Conservation (phyloP, 768 basidiomycete species). For the Leccinellum rugosiceps region DNA sequence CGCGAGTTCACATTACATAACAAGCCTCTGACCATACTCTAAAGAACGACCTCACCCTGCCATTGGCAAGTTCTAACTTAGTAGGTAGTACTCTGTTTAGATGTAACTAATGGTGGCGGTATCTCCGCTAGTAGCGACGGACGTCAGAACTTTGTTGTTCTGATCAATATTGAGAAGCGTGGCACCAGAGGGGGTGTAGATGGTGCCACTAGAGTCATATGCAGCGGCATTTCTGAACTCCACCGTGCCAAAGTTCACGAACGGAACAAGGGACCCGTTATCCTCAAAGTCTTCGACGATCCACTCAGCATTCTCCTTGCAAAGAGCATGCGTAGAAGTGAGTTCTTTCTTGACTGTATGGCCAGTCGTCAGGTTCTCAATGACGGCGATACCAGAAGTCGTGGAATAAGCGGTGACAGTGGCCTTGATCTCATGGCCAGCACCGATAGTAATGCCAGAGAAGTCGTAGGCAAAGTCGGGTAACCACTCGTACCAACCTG, state of each 20-base stretch:
- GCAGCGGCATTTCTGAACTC: conserved; percentile 10
- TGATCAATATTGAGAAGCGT: conserved; percentile 11
- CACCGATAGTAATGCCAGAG: conserved; percentile 5
- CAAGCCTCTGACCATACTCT: too few species aligned
- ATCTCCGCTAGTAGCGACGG: conserved; percentile 2
- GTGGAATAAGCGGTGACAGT: conserved; percentile 17
- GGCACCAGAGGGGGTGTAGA: conserved; percentile 12
- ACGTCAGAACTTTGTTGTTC: conserved; percentile 7
- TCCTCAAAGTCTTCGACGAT: conserved; percentile 19
- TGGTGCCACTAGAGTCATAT: not conserved
- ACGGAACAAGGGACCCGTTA: conserved; percentile 7
- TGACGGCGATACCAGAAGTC: conserved; percentile 14
- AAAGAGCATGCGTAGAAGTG: conserved; percentile 11
- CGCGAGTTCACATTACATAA: too few species aligned
- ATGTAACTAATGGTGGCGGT: conserved; percentile 6
- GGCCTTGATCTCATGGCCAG: conserved; percentile 13
- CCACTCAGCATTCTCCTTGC: conserved; percentile 21
- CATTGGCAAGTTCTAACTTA: too few species aligned
- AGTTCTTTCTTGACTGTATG: conserved; percentile 10
- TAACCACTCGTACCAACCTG: conserved; percentile 24
- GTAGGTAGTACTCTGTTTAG: too few species aligned
- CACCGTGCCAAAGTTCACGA: conserved; percentile 18
- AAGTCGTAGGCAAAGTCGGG: conserved; percentile 13
- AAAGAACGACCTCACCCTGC: too few species aligned
- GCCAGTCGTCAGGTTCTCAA: conserved; percentile 20